Conservation (phyloP, 179 eudicot species). For the Camellia oleifera region DNA sequence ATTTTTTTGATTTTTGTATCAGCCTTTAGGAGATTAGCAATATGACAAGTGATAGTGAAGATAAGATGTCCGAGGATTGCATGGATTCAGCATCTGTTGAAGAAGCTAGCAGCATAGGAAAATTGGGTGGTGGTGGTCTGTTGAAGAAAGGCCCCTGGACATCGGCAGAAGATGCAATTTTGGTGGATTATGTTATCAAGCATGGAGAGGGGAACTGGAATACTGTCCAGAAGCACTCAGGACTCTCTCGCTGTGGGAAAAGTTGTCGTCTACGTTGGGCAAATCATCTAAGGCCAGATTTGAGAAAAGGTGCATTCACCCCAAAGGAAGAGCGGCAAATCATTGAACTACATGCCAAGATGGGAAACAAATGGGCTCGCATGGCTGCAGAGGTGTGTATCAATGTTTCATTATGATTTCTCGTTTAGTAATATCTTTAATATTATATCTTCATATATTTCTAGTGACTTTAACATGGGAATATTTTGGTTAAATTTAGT, state of each 20-base stretch:
- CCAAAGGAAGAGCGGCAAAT: conserved; percentile 31
- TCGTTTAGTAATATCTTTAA: not conserved
- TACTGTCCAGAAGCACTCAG: conserved; percentile 39
- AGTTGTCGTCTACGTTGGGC: conserved; percentile 42
- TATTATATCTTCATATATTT: not conserved
- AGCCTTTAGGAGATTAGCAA: conserved; percentile 7
- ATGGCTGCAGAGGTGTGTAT: conserved; percentile 42
- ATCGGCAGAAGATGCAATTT: conserved; percentile 34
- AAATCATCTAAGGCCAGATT: conserved; percentile 36
- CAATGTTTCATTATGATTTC: not conserved
- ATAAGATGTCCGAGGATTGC: conserved; percentile 18
- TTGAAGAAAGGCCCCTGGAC: conserved; percentile 43
- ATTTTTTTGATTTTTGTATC: too few relatives aligned
- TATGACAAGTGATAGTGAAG: conserved; percentile 23
- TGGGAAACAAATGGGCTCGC: conserved; percentile 46
- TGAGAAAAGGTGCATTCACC: conserved; percentile 37
- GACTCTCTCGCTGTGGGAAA: conserved; percentile 38
- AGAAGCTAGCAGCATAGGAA: conserved; percentile 17
- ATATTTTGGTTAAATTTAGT: too few relatives aligned
- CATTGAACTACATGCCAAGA: conserved; percentile 40
- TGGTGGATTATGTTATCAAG: conserved; percentile 35
- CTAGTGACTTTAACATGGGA: too few relatives aligned
- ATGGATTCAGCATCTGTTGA: conserved; percentile 13
- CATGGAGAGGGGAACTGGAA: conserved; percentile 43
- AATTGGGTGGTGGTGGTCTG: conserved; percentile 7